These are phyloP conservation scores for Dactylonectria macrodidyma DNA, from an alignment of 2,329 filamentous ascomycete genomes.

Conservation along the genomic window DNA sequence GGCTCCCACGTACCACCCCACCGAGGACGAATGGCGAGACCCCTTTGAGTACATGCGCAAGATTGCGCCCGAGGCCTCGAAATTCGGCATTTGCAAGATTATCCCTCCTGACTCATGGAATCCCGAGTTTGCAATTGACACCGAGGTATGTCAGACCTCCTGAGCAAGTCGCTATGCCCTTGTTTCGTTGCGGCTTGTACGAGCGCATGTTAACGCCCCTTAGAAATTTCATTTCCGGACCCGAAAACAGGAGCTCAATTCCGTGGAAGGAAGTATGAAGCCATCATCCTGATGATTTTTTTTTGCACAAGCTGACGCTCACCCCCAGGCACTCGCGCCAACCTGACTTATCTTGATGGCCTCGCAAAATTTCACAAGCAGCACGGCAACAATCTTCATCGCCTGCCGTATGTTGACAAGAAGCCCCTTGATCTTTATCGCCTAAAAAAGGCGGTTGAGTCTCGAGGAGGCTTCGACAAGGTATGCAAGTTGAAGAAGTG, in stretches of 20 bases:
- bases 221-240: conserved; percentile 98
- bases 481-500: conserved; percentile 99
- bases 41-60: conserved; percentile 95
- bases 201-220: conserved; percentile 36
- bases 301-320: conserved; percentile 51
- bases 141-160: conserved; percentile 75
- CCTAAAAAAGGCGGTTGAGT: conserved; percentile 96
- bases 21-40: conserved; percentile 94
- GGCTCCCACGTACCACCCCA: conserved; percentile 91
- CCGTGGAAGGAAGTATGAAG: conserved; percentile 93
- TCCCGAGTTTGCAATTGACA: conserved; percentile 95
- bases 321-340: conserved; percentile 86
- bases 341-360: conserved; percentile 95
- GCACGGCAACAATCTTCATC: conserved; percentile 92
- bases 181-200: neutral
- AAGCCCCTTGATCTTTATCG: conserved; percentile 96
- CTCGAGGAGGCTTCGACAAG: conserved; percentile 93
- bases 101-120: conserved; percentile 96
- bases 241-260: conserved; percentile 95
- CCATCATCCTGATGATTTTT: conserved; percentile 6
- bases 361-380: conserved; percentile 97
- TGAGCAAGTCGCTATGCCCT: conserved; percentile 17
- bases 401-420: conserved; percentile 97
- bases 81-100: conserved; percentile 95
- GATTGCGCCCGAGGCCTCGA: conserved; percentile 86